These are phyloP conservation scores for Raphanus hybrid DNA, from an alignment of 441 rosid genomes.

Conservation along the genomic window DNA sequence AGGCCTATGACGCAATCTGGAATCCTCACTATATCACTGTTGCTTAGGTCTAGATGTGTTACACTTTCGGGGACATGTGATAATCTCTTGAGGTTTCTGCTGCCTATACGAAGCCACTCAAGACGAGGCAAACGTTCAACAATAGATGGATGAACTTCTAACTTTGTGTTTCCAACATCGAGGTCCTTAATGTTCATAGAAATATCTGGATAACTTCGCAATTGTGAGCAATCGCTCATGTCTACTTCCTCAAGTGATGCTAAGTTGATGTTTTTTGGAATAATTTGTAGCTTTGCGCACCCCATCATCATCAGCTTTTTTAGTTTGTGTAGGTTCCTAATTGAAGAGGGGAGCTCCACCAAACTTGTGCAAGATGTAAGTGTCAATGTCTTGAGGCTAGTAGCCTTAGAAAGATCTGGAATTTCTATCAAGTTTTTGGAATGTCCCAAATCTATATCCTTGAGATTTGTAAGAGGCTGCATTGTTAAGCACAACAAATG, in stretches of 20 bases:
- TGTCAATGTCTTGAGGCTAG: constrained; percentile 20
- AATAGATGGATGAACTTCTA: constrained; percentile 3
- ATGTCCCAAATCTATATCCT: constrained; percentile 31
- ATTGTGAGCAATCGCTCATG: background rate
- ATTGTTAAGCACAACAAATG: background rate
- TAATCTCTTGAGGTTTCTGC: constrained; percentile 16
- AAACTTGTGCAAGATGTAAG: constrained; percentile 34
- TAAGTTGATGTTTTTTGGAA: constrained; percentile 31
- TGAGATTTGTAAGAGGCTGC: constrained; percentile 23
- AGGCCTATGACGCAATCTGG: constrained; percentile 14
- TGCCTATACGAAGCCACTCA: constrained; percentile 3
- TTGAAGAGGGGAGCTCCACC: constrained; percentile 37
- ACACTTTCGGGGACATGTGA: constrained; percentile 11
- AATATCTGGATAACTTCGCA: constrained; percentile 14
- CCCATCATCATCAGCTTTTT: constrained; percentile 13
- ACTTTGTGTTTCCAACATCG: background rate
- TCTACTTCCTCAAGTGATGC: constrained; percentile 22
- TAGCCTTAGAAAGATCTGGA: constrained; percentile 42
- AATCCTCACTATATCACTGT: constrained; percentile 5
- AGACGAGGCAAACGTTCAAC: background rate
- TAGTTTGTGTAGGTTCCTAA: constrained; percentile 20
- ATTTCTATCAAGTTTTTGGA: constrained; percentile 31
- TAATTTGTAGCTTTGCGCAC: background rate
- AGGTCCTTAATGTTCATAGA: constrained; percentile 12
- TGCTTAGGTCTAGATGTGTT: constrained; percentile 1